Percentiles rank a stretch among this genome's conserved stretches.
phyloP scores from a whole-genome alignment of 495 filamentous ascomycete genomes.

The Cudoniella acicularis region DNA sequence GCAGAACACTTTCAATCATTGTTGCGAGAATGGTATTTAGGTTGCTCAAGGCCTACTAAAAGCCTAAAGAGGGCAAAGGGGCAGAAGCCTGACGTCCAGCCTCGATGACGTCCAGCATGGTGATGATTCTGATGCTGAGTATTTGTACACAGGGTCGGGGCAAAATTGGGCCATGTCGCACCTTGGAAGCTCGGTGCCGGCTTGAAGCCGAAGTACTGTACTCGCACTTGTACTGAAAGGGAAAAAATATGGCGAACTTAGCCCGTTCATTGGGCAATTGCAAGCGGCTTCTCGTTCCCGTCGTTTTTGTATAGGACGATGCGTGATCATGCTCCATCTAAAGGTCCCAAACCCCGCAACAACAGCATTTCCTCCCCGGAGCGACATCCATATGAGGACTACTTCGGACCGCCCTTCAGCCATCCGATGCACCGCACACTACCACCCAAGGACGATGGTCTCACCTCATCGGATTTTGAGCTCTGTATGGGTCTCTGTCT shows the following conservation, averaged over 20 bases:
- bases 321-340: too few species aligned
- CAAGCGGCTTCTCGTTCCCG: too few species aligned
- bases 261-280: too few species aligned
- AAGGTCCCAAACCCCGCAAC: too few species aligned
- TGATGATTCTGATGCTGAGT: too few species aligned
- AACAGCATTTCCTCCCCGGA: background rate
- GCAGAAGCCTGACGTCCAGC: too few species aligned
- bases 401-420: background rate
- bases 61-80: too few species aligned
- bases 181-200: slow-evolving; percentile 19
- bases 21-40: slow-evolving; percentile 35
- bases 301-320: too few species aligned
- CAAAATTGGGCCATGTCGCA: slow-evolving; percentile 25
- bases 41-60: too few species aligned
- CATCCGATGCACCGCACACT: background rate
- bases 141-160: slow-evolving; percentile 11
- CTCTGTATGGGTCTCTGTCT: background rate
- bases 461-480: background rate
- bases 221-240: background rate
- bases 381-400: background rate
- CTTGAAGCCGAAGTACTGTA: background rate
- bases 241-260: too few species aligned
- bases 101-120: too few species aligned
- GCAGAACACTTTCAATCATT: slow-evolving; percentile 30
- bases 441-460: background rate